Evolutionary conservation across 2,329 filamentous ascomycete species (phyloP), one percentile per base, ranked within the genome.

Genomic region (Sarocladium strictum): DNA sequence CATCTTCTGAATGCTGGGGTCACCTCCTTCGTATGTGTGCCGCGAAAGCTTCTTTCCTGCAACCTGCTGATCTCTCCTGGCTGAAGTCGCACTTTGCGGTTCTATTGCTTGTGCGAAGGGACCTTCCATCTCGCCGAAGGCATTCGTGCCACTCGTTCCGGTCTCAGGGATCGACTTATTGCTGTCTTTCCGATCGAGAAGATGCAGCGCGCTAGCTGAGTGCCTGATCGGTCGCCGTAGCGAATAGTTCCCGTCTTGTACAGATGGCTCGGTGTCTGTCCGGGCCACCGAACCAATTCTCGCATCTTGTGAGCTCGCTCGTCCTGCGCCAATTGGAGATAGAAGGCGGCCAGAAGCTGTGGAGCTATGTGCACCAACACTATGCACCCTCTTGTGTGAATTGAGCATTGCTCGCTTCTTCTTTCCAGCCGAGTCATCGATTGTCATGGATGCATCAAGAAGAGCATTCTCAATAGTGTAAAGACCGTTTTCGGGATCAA

Each of bases 391-490:
- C 55, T 70, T 74, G 59, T 81, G 79, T 12, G 62, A 73, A 58
- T 81, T 81, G n/a, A 75, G 63, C 0, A 77, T 76, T 14, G 76
- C 75, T 27, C 76, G 75, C 53, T 75, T 76, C 59, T 76, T 76
- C 64, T 76, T 79, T 2, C 81, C 72, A 7, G 81, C 69, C 1
- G 84, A 75, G 59, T 87, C 85, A 58, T 93, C 87, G 58, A 94
- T 90, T 0, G 88, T 91, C 72, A 90, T 92, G 1, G 91, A 95
- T 6, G 94, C 94, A 69, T 97, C 94, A 27, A 96, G 76, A 15
- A 97, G 76, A 5, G 94, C 94, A 69, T 97, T 93, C 3, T 89
- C 84, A 60, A 97, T 94, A 0, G 91, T 96, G 61, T 90, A 88
- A 4, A 83, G 80, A 10, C 70, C 74, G 1, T 60, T 47, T 2